phyloP scores from a whole-genome alignment of 805 yeast species.

The Lipomyces orientalis region DNA sequence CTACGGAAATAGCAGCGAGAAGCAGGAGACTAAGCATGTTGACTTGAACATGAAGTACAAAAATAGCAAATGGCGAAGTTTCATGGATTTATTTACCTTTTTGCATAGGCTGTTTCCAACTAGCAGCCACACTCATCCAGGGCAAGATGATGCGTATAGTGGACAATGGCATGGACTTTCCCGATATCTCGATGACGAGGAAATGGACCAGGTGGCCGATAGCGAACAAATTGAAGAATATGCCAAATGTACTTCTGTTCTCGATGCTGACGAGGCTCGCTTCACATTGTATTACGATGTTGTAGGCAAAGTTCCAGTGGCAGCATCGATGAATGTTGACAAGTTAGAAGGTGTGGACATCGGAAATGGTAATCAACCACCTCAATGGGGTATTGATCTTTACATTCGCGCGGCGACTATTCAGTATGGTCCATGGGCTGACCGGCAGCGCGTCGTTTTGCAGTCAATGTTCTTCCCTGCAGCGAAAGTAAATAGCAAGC shows the following conservation, averaged over 20 bases:
- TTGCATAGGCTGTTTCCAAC: constrained; percentile 10
- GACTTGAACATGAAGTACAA: constrained; percentile 3
- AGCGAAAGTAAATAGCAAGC: constrained; percentile 60
- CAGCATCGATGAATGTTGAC: constrained; percentile 27
- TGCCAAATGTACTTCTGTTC: constrained; percentile 74
- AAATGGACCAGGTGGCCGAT: constrained; percentile 44
- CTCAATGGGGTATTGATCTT: constrained; percentile 66
- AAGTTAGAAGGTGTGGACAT: constrained; percentile 48
- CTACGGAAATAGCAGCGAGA: background rate
- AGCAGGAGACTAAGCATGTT: background rate
- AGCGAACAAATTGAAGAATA: constrained; percentile 64
- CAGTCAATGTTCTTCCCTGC: constrained; percentile 73
- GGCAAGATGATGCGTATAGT: background rate
- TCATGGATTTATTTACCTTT: constrained; percentile 24
- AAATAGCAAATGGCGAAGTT: constrained; percentile 27
- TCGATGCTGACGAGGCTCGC: constrained; percentile 64
- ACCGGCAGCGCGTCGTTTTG: constrained; percentile 73
- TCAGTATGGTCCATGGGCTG: constrained; percentile 96
- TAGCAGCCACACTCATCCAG: background rate
- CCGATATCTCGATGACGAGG: constrained; percentile 61
- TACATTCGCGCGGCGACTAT: constrained; percentile 65
- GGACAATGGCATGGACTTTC: constrained; percentile 78
- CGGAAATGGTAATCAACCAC: constrained; percentile 64
- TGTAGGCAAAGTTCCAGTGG: constrained; percentile 65
- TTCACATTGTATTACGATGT: constrained; percentile 70